Percentiles rank a stretch among this genome's conserved stretches.
These are phyloP conservation scores for Coemansia sp. DNA, from an alignment of 192 early-diverging fungal species.

Conservation along the genomic window DNA sequence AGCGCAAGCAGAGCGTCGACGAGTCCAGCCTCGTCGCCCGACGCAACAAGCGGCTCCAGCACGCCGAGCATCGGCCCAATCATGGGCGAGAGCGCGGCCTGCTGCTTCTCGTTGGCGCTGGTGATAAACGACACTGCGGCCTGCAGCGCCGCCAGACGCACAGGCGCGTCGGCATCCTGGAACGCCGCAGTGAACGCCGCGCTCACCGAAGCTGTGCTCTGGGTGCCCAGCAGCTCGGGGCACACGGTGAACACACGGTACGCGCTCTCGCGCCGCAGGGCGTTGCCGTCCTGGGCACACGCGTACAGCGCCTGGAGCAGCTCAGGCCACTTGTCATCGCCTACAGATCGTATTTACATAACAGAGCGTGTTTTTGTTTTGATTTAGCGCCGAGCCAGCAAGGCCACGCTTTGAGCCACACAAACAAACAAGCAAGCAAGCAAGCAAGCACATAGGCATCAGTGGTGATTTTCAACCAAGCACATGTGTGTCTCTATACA, in stretches of 20 bases:
- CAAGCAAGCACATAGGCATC: no score
- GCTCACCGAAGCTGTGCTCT: conserved; percentile 67
- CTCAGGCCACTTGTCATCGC: conserved; percentile 64
- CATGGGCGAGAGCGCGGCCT: conserved; percentile 46
- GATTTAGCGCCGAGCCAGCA: no score
- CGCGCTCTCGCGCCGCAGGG: conserved; percentile 79
- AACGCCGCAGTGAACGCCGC: conserved; percentile 71
- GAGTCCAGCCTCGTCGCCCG: conserved; percentile 70
- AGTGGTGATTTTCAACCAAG: no score
- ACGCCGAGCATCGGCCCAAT: conserved; percentile 82
- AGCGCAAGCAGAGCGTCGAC: conserved; percentile 70
- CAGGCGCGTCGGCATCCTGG: conserved; percentile 60
- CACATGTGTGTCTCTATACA: no score
- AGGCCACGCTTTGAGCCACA: no score
- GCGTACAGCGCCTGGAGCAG: conserved; percentile 76
- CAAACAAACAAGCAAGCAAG: no score
- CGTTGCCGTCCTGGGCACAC: conserved; percentile 70
- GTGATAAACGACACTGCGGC: conserved; percentile 74
- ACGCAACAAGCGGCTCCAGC: conserved; percentile 63
- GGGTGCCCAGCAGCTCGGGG: conserved; percentile 69
- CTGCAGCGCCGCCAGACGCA: conserved; percentile 73
- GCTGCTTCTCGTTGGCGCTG: conserved; percentile 58
- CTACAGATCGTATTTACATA: conserved; percentile 10
- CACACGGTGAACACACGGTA: conserved; percentile 87
- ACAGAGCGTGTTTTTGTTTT: conserved; percentile 42